Evolutionary conservation across 2,329 filamentous ascomycete genomes (phyloP).

Genomic region (Graphilbum sp.): DNA sequence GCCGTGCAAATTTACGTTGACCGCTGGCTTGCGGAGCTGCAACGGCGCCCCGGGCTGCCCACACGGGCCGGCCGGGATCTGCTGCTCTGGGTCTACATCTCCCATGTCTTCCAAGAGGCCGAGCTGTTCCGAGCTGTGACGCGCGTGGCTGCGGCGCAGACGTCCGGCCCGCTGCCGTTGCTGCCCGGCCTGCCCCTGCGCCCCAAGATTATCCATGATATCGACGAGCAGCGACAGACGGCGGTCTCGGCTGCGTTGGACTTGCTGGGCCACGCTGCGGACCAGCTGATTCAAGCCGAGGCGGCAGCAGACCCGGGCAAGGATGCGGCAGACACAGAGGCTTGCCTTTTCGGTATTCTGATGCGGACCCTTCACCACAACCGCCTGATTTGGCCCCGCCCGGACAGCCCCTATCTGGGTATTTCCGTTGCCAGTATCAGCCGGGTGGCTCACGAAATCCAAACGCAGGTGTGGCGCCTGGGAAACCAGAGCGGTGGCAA

Average conservation of each 20-base stretch:
- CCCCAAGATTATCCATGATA: conserved; percentile 14
- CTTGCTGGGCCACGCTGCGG: conserved; percentile 11
- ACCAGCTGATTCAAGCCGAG: conserved; percentile 7
- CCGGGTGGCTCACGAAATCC: conserved; percentile 10
- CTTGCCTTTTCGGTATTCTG: conserved; percentile 15
- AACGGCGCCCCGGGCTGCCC: conserved; percentile 5
- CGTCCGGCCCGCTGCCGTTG: conserved; percentile 11
- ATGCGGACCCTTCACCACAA: conserved; percentile 14
- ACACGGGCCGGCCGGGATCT: conserved; percentile 11
- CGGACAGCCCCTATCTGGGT: conserved; percentile 11
- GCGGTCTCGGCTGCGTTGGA: conserved; percentile 11
- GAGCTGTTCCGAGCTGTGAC: conserved; percentile 14
- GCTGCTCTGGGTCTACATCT: conserved; percentile 16
- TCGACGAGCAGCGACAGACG: conserved; percentile 14
- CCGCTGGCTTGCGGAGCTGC: conserved; percentile 20
- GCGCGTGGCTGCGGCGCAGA: conserved; percentile 11
- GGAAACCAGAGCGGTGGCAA: conserved; percentile 4
- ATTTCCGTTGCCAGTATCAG: conserved; percentile 13
- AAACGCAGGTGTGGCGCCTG: conserved; percentile 10
- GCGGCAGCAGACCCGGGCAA: not conserved
- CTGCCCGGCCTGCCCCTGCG: conserved; percentile 14
- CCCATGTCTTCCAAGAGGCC: conserved; percentile 15
- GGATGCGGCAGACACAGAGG: conserved; percentile 10
- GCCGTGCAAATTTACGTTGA: conserved; percentile 24
- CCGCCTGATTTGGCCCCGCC: conserved; percentile 13